phyloP scores from a whole-genome alignment of 2,329 filamentous ascomycete genomes.

The Neofusicoccum ribis region DNA sequence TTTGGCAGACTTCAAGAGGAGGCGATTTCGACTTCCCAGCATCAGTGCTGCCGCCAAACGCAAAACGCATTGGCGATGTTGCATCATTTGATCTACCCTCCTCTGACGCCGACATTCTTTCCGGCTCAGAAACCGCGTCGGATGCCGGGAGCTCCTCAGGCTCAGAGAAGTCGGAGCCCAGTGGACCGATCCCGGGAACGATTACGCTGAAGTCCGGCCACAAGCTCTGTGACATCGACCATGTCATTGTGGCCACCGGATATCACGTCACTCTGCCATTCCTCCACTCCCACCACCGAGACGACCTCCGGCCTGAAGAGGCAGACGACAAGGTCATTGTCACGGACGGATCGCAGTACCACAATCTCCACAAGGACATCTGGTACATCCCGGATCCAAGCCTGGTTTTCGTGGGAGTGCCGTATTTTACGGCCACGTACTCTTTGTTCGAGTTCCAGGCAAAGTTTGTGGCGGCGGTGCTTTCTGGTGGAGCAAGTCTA shows the following conservation, averaged over 20 bases:
- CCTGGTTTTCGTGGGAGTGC: conserved; percentile 64
- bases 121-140: neutral
- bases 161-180: neutral
- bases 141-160: neutral
- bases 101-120: neutral
- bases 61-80: conserved; percentile 55
- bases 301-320: conserved; percentile 44
- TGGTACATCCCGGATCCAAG: conserved; percentile 70
- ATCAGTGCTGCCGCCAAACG: conserved; percentile 55
- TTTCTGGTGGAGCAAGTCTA: conserved; percentile 53
- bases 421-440: conserved; percentile 67
- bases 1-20: conserved; percentile 60
- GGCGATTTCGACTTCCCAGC: conserved; percentile 61
- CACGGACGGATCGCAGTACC: conserved; percentile 62
- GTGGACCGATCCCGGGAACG: conserved; percentile 49
- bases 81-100: conserved; percentile 43
- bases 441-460: conserved; percentile 71
- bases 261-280: conserved; percentile 70
- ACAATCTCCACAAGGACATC: conserved; percentile 70
- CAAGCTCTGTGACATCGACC: conserved; percentile 57
- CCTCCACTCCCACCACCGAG: conserved; percentile 52
- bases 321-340: conserved; percentile 59
- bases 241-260: conserved; percentile 66
- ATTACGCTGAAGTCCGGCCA: conserved; percentile 56
- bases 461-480: conserved; percentile 58